Conservation (phyloP, 345 rosid species). For the Aquilaria sinensis region DNA sequence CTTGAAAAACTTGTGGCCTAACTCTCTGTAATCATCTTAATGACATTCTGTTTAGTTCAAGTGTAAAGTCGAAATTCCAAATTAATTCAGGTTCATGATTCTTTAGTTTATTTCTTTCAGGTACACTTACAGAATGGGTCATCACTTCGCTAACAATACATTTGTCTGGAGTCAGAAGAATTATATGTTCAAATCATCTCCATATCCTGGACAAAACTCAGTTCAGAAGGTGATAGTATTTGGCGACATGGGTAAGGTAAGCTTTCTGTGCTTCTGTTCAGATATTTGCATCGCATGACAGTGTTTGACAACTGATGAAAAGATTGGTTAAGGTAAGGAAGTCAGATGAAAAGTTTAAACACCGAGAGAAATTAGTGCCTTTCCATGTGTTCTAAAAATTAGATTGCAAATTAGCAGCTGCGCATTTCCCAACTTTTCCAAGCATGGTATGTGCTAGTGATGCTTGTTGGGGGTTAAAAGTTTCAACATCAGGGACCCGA, state of each 20-base stretch:
- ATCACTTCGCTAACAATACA: slow-evolving; percentile 36
- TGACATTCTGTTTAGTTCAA: not conserved
- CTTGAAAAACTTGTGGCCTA: slow-evolving; percentile 78
- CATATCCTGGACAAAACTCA: slow-evolving; percentile 91
- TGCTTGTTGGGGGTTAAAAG: too few relatives aligned
- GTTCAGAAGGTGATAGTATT: slow-evolving; percentile 72
- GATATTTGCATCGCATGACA: too few relatives aligned
- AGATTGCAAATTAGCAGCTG: too few relatives aligned
- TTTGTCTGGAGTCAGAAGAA: slow-evolving; percentile 49
- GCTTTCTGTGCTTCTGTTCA: not conserved
- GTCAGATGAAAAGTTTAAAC: too few relatives aligned
- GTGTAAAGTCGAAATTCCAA: not conserved
- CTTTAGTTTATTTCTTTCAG: slow-evolving; percentile 26
- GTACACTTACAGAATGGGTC: slow-evolving; percentile 62
- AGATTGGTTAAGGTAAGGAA: too few relatives aligned
- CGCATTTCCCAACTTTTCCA: too few relatives aligned
- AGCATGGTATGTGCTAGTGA: too few relatives aligned
- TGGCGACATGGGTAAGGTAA: slow-evolving; percentile 94
- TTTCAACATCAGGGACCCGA: too few relatives aligned
- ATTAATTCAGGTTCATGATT: not conserved
- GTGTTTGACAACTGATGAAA: not conserved
- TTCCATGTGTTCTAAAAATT: too few relatives aligned
- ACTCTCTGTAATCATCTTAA: slow-evolving; percentile 22
- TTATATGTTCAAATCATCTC: slow-evolving; percentile 62
- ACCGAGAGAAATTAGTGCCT: too few relatives aligned